Evolutionary conservation across 345 rosid genomes (phyloP).

Genomic region (Erucastrum elatum): DNA sequence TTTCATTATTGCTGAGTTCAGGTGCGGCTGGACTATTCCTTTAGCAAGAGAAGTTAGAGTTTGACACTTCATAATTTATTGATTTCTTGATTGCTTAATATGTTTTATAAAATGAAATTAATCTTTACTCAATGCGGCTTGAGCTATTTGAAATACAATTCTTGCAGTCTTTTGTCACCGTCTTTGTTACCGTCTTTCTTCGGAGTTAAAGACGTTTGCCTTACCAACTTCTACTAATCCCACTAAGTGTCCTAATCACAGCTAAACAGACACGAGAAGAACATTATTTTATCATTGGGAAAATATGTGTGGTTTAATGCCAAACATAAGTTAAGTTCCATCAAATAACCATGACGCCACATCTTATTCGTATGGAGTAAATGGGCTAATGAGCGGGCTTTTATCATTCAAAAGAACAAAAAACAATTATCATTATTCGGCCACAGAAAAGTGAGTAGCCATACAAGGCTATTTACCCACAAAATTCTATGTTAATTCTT

Average conservation of each 20-base stretch:
- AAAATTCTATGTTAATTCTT: neutral
- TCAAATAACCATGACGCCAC: neutral
- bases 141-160: neutral
- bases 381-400: neutral
- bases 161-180: too few species aligned
- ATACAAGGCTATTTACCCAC: neutral
- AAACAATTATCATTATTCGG: neutral
- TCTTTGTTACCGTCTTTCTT: neutral
- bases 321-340: neutral
- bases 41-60: neutral
- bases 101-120: neutral
- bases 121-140: neutral
- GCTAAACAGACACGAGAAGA: neutral
- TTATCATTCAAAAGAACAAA: neutral
- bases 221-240: neutral
- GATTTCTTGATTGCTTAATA: neutral
- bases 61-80: neutral
- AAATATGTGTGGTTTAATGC: neutral
- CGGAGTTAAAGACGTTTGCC: neutral
- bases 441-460: neutral
- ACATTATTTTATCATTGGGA: neutral
- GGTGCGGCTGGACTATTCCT: neutral
- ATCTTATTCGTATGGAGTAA: neutral
- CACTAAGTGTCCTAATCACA: neutral
- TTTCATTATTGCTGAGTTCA: neutral